Evolutionary conservation across 306 rosid genomes (phyloP).

Genomic region (Corylus heterophylla): DNA sequence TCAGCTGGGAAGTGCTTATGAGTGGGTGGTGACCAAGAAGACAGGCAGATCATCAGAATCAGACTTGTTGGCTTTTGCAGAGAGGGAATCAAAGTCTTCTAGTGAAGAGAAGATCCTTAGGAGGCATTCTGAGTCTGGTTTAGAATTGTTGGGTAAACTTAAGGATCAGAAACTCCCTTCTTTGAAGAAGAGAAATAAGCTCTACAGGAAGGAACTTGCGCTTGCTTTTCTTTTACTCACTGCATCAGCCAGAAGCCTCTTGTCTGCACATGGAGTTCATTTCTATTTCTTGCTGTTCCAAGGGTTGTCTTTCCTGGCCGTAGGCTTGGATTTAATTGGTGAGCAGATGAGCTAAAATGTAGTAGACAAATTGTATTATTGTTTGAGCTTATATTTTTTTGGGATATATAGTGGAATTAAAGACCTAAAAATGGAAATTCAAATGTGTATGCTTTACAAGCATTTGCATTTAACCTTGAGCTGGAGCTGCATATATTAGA

Average conservation of each 20-base stretch:
- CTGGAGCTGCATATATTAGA: background rate
- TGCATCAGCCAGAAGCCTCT: slow-evolving; percentile 85
- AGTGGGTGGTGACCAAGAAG: slow-evolving; percentile 98
- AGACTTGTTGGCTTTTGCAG: slow-evolving; percentile 74
- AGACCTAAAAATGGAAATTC: background rate
- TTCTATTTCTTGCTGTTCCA: slow-evolving; percentile 96
- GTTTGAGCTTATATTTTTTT: background rate
- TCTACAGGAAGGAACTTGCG: slow-evolving; percentile 87
- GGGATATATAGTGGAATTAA: slow-evolving; percentile 3
- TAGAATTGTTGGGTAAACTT: slow-evolving; percentile 66
- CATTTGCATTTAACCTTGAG: background rate
- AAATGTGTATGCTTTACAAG: background rate
- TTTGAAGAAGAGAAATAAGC: slow-evolving; percentile 72
- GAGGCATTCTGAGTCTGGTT: slow-evolving; percentile 83
- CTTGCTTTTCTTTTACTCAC: slow-evolving; percentile 91
- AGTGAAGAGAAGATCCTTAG: slow-evolving; percentile 75
- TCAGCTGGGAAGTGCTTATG: slow-evolving; percentile 95
- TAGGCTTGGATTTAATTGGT: slow-evolving; percentile 95
- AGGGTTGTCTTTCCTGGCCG: slow-evolving; percentile 82
- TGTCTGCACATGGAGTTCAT: slow-evolving; percentile 94
- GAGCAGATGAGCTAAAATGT: slow-evolving; percentile 76
- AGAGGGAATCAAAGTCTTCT: slow-evolving; percentile 70
- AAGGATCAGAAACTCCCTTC: slow-evolving; percentile 47
- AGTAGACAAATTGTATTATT: slow-evolving; percentile 10
- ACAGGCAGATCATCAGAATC: slow-evolving; percentile 95